These are phyloP conservation scores for Truncatella angustata DNA, from an alignment of 2,329 filamentous ascomycete genomes.

Conservation along the genomic window DNA sequence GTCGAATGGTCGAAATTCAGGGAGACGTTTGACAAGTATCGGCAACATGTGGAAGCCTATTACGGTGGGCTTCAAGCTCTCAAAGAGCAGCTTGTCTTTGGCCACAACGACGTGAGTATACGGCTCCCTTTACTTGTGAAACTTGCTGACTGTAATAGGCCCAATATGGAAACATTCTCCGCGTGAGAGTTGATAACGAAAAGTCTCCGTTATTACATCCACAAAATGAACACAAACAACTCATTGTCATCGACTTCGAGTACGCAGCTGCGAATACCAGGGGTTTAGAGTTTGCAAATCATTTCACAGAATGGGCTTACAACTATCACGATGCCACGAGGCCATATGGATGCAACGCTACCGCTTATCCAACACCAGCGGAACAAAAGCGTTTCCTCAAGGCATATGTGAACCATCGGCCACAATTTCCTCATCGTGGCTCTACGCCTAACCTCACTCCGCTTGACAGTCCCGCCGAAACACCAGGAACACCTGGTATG, in stretches of 20 bases:
- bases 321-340: constrained; percentile 79
- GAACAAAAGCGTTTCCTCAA: constrained; percentile 84
- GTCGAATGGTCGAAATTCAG: constrained; percentile 80
- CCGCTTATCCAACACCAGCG: constrained; percentile 71
- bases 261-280: constrained; percentile 87
- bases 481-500: constrained; percentile 37
- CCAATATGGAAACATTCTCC: constrained; percentile 97
- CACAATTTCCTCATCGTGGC: constrained; percentile 57
- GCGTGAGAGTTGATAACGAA: constrained; percentile 62
- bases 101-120: constrained; percentile 86
- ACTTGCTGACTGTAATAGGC: constrained; percentile 55
- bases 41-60: constrained; percentile 66
- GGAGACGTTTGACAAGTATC: constrained; percentile 72
- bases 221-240: constrained; percentile 90
- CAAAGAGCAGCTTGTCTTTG: constrained; percentile 79
- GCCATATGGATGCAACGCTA: constrained; percentile 66
- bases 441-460: constrained; percentile 50
- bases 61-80: constrained; percentile 69
- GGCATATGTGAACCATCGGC: constrained; percentile 81
- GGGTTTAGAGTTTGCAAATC: constrained; percentile 92
- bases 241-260: constrained; percentile 97
- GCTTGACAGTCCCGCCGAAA: constrained; percentile 36
- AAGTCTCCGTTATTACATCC: constrained; percentile 86
- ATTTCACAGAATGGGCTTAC: constrained; percentile 98
- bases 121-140: neutral